Percentiles rank a stretch among this genome's conserved stretches.
These are phyloP conservation scores for Sphagnum fallax DNA, from an alignment of 228 moss, liverwort and hornwort species.

Conservation along the genomic window DNA sequence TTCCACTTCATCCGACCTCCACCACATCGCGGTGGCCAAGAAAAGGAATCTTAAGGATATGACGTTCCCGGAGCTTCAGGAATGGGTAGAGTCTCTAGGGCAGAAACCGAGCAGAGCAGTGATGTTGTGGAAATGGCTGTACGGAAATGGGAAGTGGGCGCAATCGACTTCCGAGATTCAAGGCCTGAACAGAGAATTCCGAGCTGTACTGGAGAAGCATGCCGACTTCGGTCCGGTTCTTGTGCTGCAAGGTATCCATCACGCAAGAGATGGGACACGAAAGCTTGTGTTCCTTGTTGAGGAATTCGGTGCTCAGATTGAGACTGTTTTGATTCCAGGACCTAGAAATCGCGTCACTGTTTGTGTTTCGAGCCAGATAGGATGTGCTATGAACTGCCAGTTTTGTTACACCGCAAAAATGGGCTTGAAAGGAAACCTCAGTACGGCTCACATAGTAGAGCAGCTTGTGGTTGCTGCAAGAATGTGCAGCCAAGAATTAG, in stretches of 20 bases:
- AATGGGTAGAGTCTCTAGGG: constrained; percentile 72
- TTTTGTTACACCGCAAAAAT: constrained; percentile 92
- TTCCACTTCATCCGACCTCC: background rate
- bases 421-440: constrained; percentile 69
- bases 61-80: constrained; percentile 38
- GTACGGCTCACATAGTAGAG: constrained; percentile 80
- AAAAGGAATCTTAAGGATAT: constrained; percentile 35
- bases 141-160: constrained; percentile 69
- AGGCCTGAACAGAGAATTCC: constrained; percentile 42
- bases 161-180: constrained; percentile 42
- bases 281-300: constrained; percentile 56
- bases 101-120: constrained; percentile 58
- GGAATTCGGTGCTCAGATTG: constrained; percentile 48
- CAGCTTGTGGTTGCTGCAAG: constrained; percentile 80
- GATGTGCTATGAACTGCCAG: constrained; percentile 97
- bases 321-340: constrained; percentile 81
- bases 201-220: constrained; percentile 27
- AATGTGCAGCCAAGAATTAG: constrained; percentile 37
- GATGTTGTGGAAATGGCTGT: constrained; percentile 63
- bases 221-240: constrained; percentile 53
- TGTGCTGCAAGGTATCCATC: constrained; percentile 32
- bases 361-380: constrained; percentile 93
- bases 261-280: constrained; percentile 64
- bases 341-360: constrained; percentile 60
- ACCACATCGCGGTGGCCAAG: background rate